Evolutionary conservation across 2,329 filamentous ascomycete genomes (phyloP).

Genomic region (Ustilaginoidea virens): DNA sequence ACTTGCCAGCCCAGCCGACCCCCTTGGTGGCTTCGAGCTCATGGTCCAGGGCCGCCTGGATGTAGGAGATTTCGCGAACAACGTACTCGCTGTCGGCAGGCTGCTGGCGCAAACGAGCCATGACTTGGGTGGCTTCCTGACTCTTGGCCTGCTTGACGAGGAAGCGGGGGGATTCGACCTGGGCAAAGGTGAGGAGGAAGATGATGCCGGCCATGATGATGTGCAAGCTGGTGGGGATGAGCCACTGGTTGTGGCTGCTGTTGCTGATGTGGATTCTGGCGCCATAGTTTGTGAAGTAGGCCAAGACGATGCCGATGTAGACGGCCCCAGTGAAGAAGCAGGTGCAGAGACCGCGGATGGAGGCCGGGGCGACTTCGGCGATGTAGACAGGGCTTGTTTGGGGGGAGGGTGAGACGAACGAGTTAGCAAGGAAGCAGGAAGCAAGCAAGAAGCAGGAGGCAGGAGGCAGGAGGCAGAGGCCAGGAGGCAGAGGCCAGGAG

Average conservation of each 20-base stretch:
- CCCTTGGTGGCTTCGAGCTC: slow-evolving; percentile 59
- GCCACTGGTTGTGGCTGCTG: slow-evolving; percentile 33
- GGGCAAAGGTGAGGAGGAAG: slow-evolving; percentile 51
- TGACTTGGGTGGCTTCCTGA: slow-evolving; percentile 39
- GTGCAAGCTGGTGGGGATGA: slow-evolving; percentile 60
- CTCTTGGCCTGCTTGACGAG: slow-evolving; percentile 48
- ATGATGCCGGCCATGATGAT: slow-evolving; percentile 65
- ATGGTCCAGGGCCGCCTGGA: slow-evolving; percentile 49
- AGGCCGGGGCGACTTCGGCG: slow-evolving; percentile 54
- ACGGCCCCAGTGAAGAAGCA: slow-evolving; percentile 39
- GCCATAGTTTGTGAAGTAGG: slow-evolving; percentile 62
- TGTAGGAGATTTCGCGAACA: slow-evolving; percentile 43
- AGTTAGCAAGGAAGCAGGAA: background rate
- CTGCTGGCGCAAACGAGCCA: slow-evolving; percentile 44
- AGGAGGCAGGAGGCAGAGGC: no score
- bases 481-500: no score
- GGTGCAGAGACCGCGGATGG: slow-evolving; percentile 58
- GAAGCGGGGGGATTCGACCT: slow-evolving; percentile 55
- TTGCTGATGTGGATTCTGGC: slow-evolving; percentile 32
- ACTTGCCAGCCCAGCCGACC: slow-evolving; percentile 43
- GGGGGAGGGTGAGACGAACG: no score
- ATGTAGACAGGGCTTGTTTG: slow-evolving; percentile 46
- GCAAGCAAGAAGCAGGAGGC: background rate
- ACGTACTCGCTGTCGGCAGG: slow-evolving; percentile 45
- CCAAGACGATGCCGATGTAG: slow-evolving; percentile 63